Conservation (phyloP, 2,329 filamentous ascomycete genomes). For the Davidsoniella neocaledoniae region DNA sequence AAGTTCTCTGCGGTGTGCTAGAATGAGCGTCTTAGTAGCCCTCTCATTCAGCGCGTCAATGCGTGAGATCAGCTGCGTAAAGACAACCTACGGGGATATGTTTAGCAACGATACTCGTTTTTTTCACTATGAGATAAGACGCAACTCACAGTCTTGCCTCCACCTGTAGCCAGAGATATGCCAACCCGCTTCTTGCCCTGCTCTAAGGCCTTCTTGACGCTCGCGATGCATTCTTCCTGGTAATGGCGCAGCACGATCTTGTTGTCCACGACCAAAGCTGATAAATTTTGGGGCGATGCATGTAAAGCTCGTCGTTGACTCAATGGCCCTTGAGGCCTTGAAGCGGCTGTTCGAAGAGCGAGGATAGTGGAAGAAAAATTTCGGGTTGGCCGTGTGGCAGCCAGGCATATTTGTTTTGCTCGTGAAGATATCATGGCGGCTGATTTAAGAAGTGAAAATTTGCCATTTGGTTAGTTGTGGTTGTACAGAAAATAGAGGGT, state of each 20-base stretch:
- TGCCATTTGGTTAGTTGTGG: too few relatives aligned
- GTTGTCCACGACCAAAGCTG: neutral
- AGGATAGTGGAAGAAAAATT: too few relatives aligned
- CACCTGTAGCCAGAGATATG: constrained; percentile 72
- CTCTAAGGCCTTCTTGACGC: constrained; percentile 52
- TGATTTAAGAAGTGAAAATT: too few relatives aligned
- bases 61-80: constrained; percentile 82
- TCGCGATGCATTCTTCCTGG: constrained; percentile 80
- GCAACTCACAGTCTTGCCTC: constrained; percentile 61
- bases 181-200: constrained; percentile 65
- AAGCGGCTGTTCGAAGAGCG: too few relatives aligned
- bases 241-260: constrained; percentile 58
- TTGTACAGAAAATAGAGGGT: too few relatives aligned
- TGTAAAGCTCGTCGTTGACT: neutral
- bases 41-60: constrained; percentile 37
- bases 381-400: too few relatives aligned
- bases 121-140: constrained; percentile 8
- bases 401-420: too few relatives aligned
- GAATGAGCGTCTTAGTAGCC: constrained; percentile 67
- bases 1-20: constrained; percentile 82
- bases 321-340: neutral
- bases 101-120: neutral
- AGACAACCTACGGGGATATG: constrained; percentile 51
- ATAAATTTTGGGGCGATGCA: neutral
- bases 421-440: too few relatives aligned